Evolutionary conservation across 1,139 yeast species (phyloP), one percentile per base, ranked within the genome.

Genomic region (Yamadazyma sp.): DNA sequence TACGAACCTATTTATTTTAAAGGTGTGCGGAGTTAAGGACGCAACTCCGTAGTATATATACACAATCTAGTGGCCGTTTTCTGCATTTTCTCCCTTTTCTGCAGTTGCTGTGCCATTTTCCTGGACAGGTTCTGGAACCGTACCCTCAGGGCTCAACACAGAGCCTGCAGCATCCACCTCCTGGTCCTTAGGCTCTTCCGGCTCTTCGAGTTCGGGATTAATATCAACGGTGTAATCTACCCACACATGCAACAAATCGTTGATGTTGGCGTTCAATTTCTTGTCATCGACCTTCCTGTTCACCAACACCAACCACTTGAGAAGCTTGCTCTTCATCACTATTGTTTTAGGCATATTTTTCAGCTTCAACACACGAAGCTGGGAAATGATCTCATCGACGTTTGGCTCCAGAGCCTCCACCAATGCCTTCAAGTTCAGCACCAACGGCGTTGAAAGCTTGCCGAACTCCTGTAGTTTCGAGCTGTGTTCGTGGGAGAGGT

Each of bases 301-400:
- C 4, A 57, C 53, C 37, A 66, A 46, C n/a, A 70, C 54, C 42
- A 70, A 48, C 17, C 59, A 61, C 34, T 69, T 55, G 33, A 64
- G 55, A 28, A 69, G 44, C 35, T 55, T 58, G 36, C 71, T 64
- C 47, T 62, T 69, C 20, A 54, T 39, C 9, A 67, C 46, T 2
- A 67, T 49, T 16, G 65, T 51, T 30, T 51, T 50, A 2, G 76
- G 76, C 17, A 64, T 43, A 8, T 43, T 37, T 36, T 54, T 36
- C 18, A 50, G 42, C 25, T 50, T 41, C 20, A 66, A 42, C 33
- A 53, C 49, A 17, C 56, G 53, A 8, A 66, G 43, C 17, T 33
- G 33, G n/a, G 12, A 11, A n/a, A 29, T 30, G 4, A 42, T 31
- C 8, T 20, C 30, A 16, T 17, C 20, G 3, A 27, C 36, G n/a